phyloP scores from a whole-genome alignment of 1,284 basidiomycete species.

The Heterobasidion irregulare region DNA sequence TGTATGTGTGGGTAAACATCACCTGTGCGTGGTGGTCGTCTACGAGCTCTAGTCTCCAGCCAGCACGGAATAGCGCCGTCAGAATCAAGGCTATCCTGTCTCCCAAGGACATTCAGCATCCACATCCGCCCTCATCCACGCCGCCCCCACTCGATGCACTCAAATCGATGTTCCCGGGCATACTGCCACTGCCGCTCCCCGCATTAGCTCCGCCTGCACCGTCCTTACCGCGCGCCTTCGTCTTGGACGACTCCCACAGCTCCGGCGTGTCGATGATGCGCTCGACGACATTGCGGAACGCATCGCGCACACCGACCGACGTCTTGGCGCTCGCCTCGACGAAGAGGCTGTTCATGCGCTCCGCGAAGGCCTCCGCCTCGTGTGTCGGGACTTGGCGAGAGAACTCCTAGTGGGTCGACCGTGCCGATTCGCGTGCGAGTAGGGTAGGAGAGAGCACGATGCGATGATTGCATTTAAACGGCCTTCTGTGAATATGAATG shows the following conservation, averaged over 20 bases:
- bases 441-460: neutral
- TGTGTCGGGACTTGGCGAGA: conserved; percentile 78
- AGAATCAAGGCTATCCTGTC: no score
- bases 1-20: no score
- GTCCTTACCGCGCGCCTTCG: neutral
- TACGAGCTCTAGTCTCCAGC: no score
- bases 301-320: conserved; percentile 68
- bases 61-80: no score
- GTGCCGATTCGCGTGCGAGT: neutral
- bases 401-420: conserved; percentile 53
- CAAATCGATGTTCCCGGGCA: conserved; percentile 30
- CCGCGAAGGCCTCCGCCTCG: conserved; percentile 80
- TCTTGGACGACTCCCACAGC: conserved; percentile 40
- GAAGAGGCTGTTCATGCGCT: conserved; percentile 77
- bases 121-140: neutral
- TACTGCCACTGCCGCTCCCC: conserved; percentile 14
- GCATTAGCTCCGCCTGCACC: conserved; percentile 3
- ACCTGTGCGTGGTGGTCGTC: no score
- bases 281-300: conserved; percentile 76
- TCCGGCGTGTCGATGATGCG: conserved; percentile 35
- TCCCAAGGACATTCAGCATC: neutral
- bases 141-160: neutral
- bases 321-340: conserved; percentile 89
- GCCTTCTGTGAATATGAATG: neutral
- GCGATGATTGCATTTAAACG: neutral